Conservation (phyloP, 164 flowering plant genomes). For the Nelumbo lutea region DNA sequence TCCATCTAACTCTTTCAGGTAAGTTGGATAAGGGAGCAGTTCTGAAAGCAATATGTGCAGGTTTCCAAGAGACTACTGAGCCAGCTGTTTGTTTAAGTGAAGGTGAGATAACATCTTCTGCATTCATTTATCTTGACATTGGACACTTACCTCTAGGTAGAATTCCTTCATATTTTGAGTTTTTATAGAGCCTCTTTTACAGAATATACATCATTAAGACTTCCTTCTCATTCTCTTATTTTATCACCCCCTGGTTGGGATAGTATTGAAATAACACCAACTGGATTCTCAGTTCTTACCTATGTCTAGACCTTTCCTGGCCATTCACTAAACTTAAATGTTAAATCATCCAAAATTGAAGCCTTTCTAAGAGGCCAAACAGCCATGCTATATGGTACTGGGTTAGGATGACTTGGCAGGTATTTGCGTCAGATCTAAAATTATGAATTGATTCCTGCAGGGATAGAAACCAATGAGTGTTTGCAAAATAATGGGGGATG, state of each 20-base stretch:
- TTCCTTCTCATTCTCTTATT: neutral
- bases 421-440: neutral
- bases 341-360: no score
- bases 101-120: constrained; percentile 27
- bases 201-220: no score
- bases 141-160: no score
- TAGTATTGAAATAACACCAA: neutral
- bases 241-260: neutral
- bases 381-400: neutral
- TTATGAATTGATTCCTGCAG: constrained; percentile 28
- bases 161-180: no score
- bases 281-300: neutral
- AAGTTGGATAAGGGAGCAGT: constrained; percentile 67
- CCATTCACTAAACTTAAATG: no score
- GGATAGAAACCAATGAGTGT: constrained; percentile 85
- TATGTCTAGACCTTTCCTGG: no score
- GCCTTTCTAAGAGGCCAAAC: no score
- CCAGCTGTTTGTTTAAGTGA: constrained; percentile 56
- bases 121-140: no score
- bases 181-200: neutral
- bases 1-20: constrained; percentile 31
- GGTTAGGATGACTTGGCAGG: neutral
- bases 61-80: constrained; percentile 72
- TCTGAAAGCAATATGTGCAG: constrained; percentile 70
- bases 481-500: constrained; percentile 88